Base-by-base conservation (phyloP, 2,329 filamentous ascomycete genomes). In the Verticillium nubilum region DNA sequence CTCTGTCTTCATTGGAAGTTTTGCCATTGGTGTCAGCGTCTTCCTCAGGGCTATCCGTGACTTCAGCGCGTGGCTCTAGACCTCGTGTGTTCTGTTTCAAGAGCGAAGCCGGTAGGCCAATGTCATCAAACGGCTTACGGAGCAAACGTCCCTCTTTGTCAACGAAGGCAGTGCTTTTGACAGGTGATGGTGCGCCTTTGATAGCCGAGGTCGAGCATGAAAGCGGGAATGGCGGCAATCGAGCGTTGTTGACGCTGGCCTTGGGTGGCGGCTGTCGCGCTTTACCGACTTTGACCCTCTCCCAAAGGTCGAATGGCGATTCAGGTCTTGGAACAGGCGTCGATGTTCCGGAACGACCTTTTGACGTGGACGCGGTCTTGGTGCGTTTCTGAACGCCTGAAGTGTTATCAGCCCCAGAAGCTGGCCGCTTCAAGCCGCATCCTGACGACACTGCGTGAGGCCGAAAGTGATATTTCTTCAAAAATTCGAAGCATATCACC, bases 401-500 rank as follows among this genome's bases (percentile, higher is more conserved):
- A 50, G 17, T 15, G 60, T 50, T 2, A 17, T 50, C 13, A 27
- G 42, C n/a, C 5, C 54, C 13, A 37, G 35, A 19, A 23, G 42
- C n/a, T 52, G 54, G 13, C 15, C 42, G 12, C 23, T 28, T 12
- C 42, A 47, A 7, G n/a, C 12, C 5, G 9, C n/a, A 19, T n/a
- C n/a, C 42, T 5, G 25, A 17, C 26, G 26, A 53, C 13, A 53
- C 17, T 23, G 54, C 70, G 52, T 72, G 79, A 10, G 89, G 87
- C 4, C 82, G 80, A 65, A 94, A 88, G 62, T 89, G 80, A 66
- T 95, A 82, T 28, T 86, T 86, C 59, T 84, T 85, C 6, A 98
- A 74, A 73, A 96, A 97, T 61, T 92, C 86, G 55, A 81, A 83
- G 27, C 90, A 78, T 69, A 93, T 84, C 0, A 85, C 86, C 56